Base-by-base conservation (phyloP, 192 early-diverging fungal species). In the Kappamyces sp. region DNA sequence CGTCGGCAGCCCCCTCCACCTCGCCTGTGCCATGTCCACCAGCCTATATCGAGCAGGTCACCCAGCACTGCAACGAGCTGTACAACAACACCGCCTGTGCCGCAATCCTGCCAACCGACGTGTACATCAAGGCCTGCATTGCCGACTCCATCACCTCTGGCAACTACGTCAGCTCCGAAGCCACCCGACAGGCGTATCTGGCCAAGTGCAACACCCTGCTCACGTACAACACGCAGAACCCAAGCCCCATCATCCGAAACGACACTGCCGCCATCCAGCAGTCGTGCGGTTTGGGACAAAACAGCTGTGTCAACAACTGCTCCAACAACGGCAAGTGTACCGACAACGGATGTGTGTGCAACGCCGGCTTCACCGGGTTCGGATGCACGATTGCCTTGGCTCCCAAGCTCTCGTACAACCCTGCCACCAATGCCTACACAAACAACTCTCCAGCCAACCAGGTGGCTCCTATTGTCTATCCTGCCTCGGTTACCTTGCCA, bases 241-340 rank as follows among this genome's bases (percentile, higher is more conserved):
- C 6, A 4, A 45, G 11, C 2, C 4, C 7, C 41, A 45, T 4
- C 31, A 58, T 36, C 41, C 5, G 5, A 11, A 29, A 38, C 7
- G 55, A 58, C 12, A 6, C 29, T n/a, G 38, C 34, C 4, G 15
- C 33, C 6, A 29, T 60, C 5, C 59, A 60, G 36, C 3, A 42
- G 9, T 7, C 46, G 35, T 41, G 40, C 36, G 59, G 59, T 14
- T 49, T 60, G 4, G 47, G 35, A 5, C 12, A n/a, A 22, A 33
- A 58, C 12, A 58, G n/a, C 2, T 58, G 55, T 38, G 8, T 38
- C 29, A 60, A 60, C 59, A 45, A 60, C 45, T 60, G 59, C 47
- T 45, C 59, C 30, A 38, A 47, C 15, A 31, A 60, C 37, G 55
- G 55, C 8, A 29, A 45, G 7, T 58, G 55, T 38, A 43, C 41